Base-by-base conservation (phyloP, 768 basidiomycete species). In the Amanita subjunquillea region DNA sequence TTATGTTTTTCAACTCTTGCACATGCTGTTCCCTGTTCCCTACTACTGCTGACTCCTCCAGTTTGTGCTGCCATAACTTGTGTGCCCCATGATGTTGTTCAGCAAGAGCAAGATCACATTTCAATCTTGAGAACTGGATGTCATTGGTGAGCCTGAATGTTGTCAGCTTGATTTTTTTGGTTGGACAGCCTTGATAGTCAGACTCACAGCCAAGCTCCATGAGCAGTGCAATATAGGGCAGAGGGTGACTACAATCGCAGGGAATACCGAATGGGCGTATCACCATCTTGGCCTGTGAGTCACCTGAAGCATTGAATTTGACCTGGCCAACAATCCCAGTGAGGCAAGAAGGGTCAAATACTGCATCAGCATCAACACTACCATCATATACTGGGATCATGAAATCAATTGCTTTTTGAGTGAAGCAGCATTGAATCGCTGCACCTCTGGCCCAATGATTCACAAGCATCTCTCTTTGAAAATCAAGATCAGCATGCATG, bases 401-500 rank as follows among this genome's bases (percentile, higher is more conserved):
- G n/a, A n/a, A n/a, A n/a, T n/a, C n/a, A n/a, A n/a, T n/a, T n/a
- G n/a, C n/a, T n/a, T n/a, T n/a, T n/a, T n/a, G n/a, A n/a, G n/a
- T n/a, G n/a, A n/a, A n/a, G n/a, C n/a, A n/a, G n/a, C n/a, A n/a
- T n/a, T n/a, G n/a, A n/a, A n/a, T n/a, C n/a, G n/a, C n/a, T n/a
- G n/a, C n/a, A n/a, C n/a, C n/a, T n/a, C n/a, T n/a, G n/a, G n/a
- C n/a, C n/a, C n/a, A 45, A 51, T 27, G 41, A 13, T 27, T 47
- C 58, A 20, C 48, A 27, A 30, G 25, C 44, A 46, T 1, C 40
- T 34, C 27, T 49, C 58, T 30, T 25, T n/a, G 50, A 55, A 56
- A 1, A 50, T 51, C 5, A 51, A 44, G 22, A 59, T 46, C 23
- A 59, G 50, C 23, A 54, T 25, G 30, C 57, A 50, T 29, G 59